phyloP scores from a whole-genome alignment of 768 basidiomycete species.

The Tubosaeta sp. region DNA sequence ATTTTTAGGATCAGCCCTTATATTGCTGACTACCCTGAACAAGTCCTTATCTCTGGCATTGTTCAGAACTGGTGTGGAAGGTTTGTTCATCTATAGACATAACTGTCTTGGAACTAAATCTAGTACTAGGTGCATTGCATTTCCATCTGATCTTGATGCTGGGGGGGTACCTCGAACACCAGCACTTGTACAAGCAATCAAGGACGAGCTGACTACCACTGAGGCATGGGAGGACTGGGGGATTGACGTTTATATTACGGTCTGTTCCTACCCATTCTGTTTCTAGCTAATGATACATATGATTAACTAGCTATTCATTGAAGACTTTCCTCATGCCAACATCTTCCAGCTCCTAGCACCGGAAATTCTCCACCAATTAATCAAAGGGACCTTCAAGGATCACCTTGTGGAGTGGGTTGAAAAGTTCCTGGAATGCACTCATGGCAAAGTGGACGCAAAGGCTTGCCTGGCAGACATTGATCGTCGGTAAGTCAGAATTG shows the following conservation, averaged over 20 bases:
- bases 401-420: background rate
- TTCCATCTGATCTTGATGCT: too few species aligned
- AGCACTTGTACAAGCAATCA: too few species aligned
- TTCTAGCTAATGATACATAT: too few species aligned
- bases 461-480: background rate
- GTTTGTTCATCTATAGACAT: background rate
- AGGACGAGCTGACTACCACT: too few species aligned
- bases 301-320: background rate
- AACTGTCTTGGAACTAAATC: too few species aligned
- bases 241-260: too few species aligned
- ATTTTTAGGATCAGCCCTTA: slow-evolving; percentile 34
- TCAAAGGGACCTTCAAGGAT: background rate
- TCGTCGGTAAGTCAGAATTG: background rate
- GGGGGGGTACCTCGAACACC: too few species aligned
- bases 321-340: background rate
- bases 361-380: background rate
- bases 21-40: slow-evolving; percentile 40
- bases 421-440: background rate
- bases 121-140: too few species aligned
- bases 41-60: slow-evolving; percentile 16
- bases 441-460: background rate
- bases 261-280: too few species aligned
- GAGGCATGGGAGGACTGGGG: slow-evolving; percentile 1
- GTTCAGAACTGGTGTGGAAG: slow-evolving; percentile 6
- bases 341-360: background rate